Evolutionary conservation across 2,329 filamentous ascomycete genomes (phyloP).

Genomic region (Corniculantispora saksenae): DNA sequence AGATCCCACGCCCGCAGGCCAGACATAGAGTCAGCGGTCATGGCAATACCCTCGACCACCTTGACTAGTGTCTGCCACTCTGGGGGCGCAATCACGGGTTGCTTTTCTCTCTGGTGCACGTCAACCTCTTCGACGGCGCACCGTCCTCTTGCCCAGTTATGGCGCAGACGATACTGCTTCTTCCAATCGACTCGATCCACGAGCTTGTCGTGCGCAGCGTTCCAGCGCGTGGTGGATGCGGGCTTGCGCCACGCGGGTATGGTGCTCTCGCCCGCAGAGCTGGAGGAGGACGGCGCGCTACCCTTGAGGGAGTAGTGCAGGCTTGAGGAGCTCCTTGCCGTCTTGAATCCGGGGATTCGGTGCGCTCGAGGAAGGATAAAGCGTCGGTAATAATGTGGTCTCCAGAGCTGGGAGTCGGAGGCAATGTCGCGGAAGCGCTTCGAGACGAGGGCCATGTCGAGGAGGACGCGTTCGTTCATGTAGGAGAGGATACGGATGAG

Average conservation of each 20-base stretch:
- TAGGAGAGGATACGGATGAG: conserved; percentile 80
- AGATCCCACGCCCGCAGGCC: conserved; percentile 81
- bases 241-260: conserved; percentile 45
- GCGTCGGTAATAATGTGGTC: conserved; percentile 79
- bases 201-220: conserved; percentile 6
- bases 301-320: conserved; percentile 22
- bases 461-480: conserved; percentile 68
- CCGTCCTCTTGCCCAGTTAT: conserved; percentile 86
- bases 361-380: conserved; percentile 83
- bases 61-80: conserved; percentile 69
- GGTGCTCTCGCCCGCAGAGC: conserved; percentile 37
- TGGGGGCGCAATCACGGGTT: conserved; percentile 21
- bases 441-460: conserved; percentile 67
- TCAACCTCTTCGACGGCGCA: conserved; percentile 79
- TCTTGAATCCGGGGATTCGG: conserved; percentile 67
- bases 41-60: conserved; percentile 72
- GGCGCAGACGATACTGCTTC: conserved; percentile 79
- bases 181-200: conserved; percentile 72
- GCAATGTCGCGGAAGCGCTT: conserved; percentile 72
- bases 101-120: conserved; percentile 45
- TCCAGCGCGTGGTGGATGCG: conserved; percentile 7
- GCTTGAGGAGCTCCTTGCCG: conserved; percentile 29
- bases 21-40: conserved; percentile 69
- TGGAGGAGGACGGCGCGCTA: conserved; percentile 46
- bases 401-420: conserved; percentile 87